Evolutionary conservation across 306 rosid species (phyloP).

Genomic region (Cercis canadensis): DNA sequence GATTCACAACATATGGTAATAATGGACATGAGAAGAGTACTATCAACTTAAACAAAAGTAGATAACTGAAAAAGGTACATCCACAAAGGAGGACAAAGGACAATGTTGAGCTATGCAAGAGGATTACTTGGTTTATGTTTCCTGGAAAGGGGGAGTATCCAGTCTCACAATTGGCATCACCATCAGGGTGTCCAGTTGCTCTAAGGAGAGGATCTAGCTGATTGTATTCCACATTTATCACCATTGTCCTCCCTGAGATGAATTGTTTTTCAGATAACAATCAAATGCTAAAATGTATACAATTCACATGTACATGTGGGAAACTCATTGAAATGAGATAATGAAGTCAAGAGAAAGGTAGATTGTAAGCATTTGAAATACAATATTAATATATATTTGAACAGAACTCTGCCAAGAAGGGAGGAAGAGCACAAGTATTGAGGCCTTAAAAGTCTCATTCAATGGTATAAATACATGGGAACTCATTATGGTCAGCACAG

Average conservation of each 20-base stretch:
- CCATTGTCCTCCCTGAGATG: slow-evolving; percentile 85
- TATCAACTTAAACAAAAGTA: slow-evolving; percentile 15
- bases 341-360: slow-evolving; percentile 27
- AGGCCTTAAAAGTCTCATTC: slow-evolving; percentile 2
- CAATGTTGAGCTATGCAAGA: slow-evolving; percentile 39
- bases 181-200: slow-evolving; percentile 90
- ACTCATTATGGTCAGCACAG: background rate
- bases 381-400: slow-evolving; percentile 10
- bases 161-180: slow-evolving; percentile 83
- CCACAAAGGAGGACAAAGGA: background rate
- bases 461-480: slow-evolving; percentile 13
- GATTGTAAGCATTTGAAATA: slow-evolving; percentile 8
- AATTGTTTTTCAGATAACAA: slow-evolving; percentile 25
- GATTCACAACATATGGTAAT: slow-evolving; percentile 7
- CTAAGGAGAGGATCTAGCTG: slow-evolving; percentile 97
- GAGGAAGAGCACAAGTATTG: slow-evolving; percentile 11
- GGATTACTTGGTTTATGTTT: slow-evolving; percentile 91
- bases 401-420: slow-evolving; percentile 7
- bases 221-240: slow-evolving; percentile 97
- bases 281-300: slow-evolving; percentile 9
- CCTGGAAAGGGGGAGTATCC: slow-evolving; percentile 98
- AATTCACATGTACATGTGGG: background rate
- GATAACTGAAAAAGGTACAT: slow-evolving; percentile 26
- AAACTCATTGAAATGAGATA: slow-evolving; percentile 25
- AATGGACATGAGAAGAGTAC: slow-evolving; percentile 19